Evolutionary conservation across 2,329 filamentous ascomycete genomes (phyloP), one percentile per base, ranked within the genome.

Genomic region (Zymoseptoria passerinii): DNA sequence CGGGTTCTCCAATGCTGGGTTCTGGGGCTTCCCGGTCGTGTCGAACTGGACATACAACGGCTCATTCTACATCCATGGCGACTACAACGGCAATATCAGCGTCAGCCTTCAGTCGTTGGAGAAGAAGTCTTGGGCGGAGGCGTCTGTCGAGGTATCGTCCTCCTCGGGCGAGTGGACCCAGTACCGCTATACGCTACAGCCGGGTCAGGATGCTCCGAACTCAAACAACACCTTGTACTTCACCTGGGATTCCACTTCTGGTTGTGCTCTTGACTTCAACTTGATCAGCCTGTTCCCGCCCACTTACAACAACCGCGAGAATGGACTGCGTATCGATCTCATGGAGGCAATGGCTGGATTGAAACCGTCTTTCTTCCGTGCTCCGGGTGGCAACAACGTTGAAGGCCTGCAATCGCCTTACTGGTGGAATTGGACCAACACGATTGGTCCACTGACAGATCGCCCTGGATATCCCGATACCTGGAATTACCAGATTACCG

Each of bases 351-450:
- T 66, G 61, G 67, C 60, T 16, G 68, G 62, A 1, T 62, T 71
- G 40, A 70, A 71, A 50, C 68, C 67, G 16, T 63, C 59, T 0
- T 80, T 87, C 64, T 77, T 88, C 50, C 79, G 86, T 16, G 81
- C 87, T 58, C 85, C 85, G 0, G 86, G 86, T 5, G 85, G 82
- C 74, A 77, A 78, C 48, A 78, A 83, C 68, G 76, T 84, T 57
- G 73, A 76, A 55, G 80, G 71, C 7, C 57, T 60, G 76, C 53
- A 71, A 71, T 65, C 72, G 6, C 62, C 66, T 13, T 66, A 63
- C 48, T 35, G 74, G 67, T 68, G 75, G 78, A 65, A 82, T 77
- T 40, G 77, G 80, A 40, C 81, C 72, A 60, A 81, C 55, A 80
- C 79, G 0, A 72, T 84, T 28, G 81, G 81, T 0, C 80, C 81